Percentiles rank a stretch among this genome's conserved stretches.
Conservation (phyloP, 1,139 yeast species). For the Dujonia santamariae region DNA sequence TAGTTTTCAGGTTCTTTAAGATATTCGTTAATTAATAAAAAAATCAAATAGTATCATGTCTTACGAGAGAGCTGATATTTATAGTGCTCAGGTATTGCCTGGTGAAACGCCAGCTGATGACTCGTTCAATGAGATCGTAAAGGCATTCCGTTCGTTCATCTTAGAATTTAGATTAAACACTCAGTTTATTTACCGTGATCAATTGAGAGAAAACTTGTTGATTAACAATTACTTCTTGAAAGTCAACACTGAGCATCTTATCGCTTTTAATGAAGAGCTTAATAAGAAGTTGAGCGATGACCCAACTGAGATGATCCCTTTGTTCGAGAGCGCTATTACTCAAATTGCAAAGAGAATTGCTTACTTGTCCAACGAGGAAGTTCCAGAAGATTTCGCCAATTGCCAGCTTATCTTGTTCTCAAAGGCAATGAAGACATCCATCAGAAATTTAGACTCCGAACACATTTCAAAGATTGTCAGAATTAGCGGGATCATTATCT, state of each 20-base stretch:
- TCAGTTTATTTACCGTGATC: constrained; percentile 87
- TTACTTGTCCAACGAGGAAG: constrained; percentile 53
- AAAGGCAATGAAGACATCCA: constrained; percentile 66
- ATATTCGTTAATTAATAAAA: too few relatives aligned
- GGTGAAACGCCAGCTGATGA: constrained; percentile 71
- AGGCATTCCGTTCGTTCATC: constrained; percentile 78
- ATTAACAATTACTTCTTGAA: constrained; percentile 70
- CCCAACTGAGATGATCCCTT: constrained; percentile 85
- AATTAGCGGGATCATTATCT: constrained; percentile 89
- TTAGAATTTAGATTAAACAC: constrained; percentile 83
- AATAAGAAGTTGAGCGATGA: constrained; percentile 82
- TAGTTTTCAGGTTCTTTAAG: too few relatives aligned
- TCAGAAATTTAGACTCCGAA: constrained; percentile 82
- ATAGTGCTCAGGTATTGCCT: constrained; percentile 81
- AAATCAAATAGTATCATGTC: constrained; percentile 44
- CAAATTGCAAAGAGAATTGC: constrained; percentile 86
- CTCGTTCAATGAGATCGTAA: constrained; percentile 71
- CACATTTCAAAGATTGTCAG: constrained; percentile 88
- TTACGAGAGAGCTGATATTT: constrained; percentile 79
- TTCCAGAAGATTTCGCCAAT: constrained; percentile 61
- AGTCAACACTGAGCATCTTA: constrained; percentile 82
- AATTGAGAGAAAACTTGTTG: constrained; percentile 80
- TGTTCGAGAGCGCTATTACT: constrained; percentile 86
- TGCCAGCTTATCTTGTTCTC: constrained; percentile 83
- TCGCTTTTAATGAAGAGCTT: constrained; percentile 84